phyloP scores from a whole-genome alignment of 345 rosid genomes.

The Citrus australasica region DNA sequence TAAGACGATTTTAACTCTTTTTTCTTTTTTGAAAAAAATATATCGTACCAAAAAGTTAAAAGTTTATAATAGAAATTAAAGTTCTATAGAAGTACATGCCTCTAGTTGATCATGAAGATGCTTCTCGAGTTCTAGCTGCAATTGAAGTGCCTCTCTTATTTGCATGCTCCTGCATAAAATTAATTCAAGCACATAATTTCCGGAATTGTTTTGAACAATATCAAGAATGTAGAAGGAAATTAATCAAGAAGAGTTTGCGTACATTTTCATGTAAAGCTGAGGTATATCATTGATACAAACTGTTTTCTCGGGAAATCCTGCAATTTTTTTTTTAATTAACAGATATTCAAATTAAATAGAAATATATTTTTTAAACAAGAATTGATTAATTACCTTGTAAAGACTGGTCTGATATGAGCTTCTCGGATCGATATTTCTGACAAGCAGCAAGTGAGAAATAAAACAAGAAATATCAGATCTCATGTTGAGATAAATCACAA shows the following conservation, averaged over 20 bases:
- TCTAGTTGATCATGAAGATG: constrained; percentile 91
- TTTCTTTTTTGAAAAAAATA: too few relatives aligned
- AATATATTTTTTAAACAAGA: too few relatives aligned
- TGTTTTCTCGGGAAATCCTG: constrained; percentile 4
- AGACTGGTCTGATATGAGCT: not conserved
- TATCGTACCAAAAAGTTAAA: too few relatives aligned
- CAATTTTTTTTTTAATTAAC: not conserved
- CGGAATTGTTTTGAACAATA: too few relatives aligned
- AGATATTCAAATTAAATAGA: too few relatives aligned
- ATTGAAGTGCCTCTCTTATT: constrained; percentile 70
- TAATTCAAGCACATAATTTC: not conserved
- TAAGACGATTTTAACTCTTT: too few relatives aligned
- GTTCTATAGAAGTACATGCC: constrained; percentile 30
- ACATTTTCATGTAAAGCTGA: constrained; percentile 7
- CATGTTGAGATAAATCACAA: too few relatives aligned
- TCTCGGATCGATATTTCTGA: constrained; percentile 17
- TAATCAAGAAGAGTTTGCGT: not conserved
- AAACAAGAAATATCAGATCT: too few relatives aligned
- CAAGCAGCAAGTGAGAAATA: not conserved
- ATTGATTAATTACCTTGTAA: constrained; percentile 2
- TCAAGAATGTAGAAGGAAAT: not conserved
- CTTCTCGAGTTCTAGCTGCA: constrained; percentile 81
- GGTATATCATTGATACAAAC: not conserved
- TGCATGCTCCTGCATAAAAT: constrained; percentile 43
- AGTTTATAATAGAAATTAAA: not conserved